These are phyloP conservation scores for Colletotrichum limetticola DNA, from an alignment of 2,329 filamentous ascomycete genomes.

Conservation along the genomic window DNA sequence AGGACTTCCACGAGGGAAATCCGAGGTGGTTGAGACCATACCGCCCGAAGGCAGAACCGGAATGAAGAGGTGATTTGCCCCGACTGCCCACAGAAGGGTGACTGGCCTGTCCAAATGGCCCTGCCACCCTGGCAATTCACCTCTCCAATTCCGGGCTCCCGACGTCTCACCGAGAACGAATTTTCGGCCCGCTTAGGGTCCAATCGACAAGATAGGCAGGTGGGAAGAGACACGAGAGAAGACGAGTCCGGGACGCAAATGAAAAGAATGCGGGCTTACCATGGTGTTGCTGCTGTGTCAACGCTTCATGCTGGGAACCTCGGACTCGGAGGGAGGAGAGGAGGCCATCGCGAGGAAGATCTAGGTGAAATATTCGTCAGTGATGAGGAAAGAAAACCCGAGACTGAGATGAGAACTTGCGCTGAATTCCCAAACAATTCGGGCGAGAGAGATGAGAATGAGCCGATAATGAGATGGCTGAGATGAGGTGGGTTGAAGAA, in stretches of 20 bases:
- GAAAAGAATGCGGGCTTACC: conserved; percentile 22
- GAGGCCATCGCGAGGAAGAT: neutral
- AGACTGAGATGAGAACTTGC: neutral
- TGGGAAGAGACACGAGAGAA: conserved; percentile 6
- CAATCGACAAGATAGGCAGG: conserved; percentile 20
- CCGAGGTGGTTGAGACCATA: conserved; percentile 14
- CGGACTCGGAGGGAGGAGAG: neutral
- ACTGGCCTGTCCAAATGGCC: conserved; percentile 4
- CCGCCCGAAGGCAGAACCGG: conserved; percentile 4
- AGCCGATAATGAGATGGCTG: neutral
- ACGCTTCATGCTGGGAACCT: neutral
- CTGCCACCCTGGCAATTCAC: neutral
- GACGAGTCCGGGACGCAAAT: conserved; percentile 19
- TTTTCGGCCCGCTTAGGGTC: conserved; percentile 9
- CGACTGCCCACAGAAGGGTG: conserved; percentile 3
- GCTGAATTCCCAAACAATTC: neutral
- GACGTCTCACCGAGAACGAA: conserved; percentile 12
- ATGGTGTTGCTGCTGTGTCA: neutral
- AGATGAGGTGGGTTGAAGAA: neutral
- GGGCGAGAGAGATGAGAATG: neutral
- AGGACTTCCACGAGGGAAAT: neutral
- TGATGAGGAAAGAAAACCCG: neutral
- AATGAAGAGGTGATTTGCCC: conserved; percentile 8
- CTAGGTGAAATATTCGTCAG: neutral
- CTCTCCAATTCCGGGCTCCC: conserved; percentile 8